phyloP scores from a whole-genome alignment of 1,139 yeast species.

The Schizosaccharomyces versatilis region DNA sequence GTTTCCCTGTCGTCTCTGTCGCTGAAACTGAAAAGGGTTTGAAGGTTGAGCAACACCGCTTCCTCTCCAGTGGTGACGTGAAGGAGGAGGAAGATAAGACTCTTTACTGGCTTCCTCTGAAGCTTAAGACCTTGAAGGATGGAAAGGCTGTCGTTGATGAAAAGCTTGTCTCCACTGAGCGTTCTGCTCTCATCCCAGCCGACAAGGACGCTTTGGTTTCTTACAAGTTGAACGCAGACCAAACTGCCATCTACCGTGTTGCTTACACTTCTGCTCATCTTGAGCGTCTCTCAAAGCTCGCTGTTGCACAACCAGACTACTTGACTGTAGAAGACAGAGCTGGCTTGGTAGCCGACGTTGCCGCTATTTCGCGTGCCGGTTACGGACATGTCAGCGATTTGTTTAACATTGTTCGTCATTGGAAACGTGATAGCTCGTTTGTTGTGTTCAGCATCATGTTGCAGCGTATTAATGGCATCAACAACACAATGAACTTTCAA shows the following conservation, averaged over 20 bases:
- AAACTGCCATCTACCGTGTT: slow-evolving; percentile 65
- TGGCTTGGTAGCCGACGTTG: slow-evolving; percentile 68
- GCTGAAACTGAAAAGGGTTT: slow-evolving; percentile 25
- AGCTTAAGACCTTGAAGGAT: slow-evolving; percentile 32
- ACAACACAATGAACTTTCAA: slow-evolving; percentile 30
- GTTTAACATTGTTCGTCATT: not conserved
- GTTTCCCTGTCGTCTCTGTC: slow-evolving; percentile 61
- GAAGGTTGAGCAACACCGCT: slow-evolving; percentile 47
- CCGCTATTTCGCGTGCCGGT: slow-evolving; percentile 51
- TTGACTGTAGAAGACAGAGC: slow-evolving; percentile 67
- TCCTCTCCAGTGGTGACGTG: slow-evolving; percentile 58
- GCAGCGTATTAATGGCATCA: slow-evolving; percentile 24
- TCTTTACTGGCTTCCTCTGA: slow-evolving; percentile 67
- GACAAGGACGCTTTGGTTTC: slow-evolving; percentile 27
- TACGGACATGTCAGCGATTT: slow-evolving; percentile 22
- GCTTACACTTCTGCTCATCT: slow-evolving; percentile 56
- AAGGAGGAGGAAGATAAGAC: slow-evolving; percentile 46
- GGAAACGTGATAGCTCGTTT: not conserved
- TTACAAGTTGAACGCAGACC: slow-evolving; percentile 61
- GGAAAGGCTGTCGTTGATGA: slow-evolving; percentile 4
- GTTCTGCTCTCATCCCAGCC: slow-evolving; percentile 25
- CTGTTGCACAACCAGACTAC: slow-evolving; percentile 28
- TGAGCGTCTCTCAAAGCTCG: slow-evolving; percentile 50
- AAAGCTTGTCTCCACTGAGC: slow-evolving; percentile 26
- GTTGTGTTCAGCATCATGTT: slow-evolving; percentile 22